A percentile compares a stretch with the other conserved stretches of the same genome.
Conservation (phyloP, 345 rosid genomes). For the Salix exigua region DNA sequence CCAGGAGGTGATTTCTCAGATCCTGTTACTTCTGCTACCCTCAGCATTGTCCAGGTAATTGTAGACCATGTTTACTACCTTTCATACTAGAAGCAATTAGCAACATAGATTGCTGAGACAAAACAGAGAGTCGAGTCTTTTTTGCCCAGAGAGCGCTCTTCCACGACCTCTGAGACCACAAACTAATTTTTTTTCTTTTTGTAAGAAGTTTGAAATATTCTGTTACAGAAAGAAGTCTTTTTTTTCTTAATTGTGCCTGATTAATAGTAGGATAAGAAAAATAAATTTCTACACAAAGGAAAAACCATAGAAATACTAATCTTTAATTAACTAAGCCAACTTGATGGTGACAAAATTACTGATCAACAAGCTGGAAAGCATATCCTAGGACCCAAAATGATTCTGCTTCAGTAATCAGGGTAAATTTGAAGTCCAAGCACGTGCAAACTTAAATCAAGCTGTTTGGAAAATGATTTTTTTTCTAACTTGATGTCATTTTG, state of each 20-base stretch:
- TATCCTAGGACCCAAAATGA: neutral
- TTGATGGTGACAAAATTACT: neutral
- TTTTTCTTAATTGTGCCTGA: neutral
- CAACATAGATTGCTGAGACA: neutral
- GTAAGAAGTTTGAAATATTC: neutral
- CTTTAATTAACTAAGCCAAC: neutral
- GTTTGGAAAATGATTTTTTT: neutral
- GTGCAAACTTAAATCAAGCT: neutral
- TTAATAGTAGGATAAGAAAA: neutral
- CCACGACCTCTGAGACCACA: neutral
- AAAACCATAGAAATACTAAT: neutral
- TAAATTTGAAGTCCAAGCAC: neutral
- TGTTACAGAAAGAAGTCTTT: neutral
- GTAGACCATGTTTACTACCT: conserved; percentile 6
- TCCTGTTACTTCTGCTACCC: conserved; percentile 99
- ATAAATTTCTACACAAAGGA: neutral
- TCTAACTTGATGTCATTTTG: neutral
- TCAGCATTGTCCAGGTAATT: conserved; percentile 95
- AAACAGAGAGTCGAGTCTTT: neutral
- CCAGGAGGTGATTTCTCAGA: conserved; percentile 99
- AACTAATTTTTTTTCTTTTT: neutral
- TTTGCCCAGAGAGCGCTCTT: neutral
- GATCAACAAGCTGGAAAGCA: neutral
- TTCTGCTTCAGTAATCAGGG: neutral
- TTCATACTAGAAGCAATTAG: neutral